A percentile compares a stretch with the other conserved stretches of the same genome.
Conservation (phyloP, 352 stramenopile species). For the Thraustotheca clavata region DNA sequence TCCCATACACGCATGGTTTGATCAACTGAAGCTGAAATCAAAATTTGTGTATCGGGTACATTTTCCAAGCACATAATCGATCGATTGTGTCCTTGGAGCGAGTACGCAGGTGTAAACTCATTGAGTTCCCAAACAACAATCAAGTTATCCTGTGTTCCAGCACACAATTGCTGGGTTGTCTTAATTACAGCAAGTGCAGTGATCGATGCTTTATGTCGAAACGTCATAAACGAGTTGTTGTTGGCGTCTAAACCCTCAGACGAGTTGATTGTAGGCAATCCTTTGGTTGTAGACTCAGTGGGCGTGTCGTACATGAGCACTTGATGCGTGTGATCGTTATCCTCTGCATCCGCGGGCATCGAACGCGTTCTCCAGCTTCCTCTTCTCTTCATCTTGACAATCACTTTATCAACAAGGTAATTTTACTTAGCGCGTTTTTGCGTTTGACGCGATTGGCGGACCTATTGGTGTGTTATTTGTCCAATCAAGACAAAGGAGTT, state of each 20-base stretch:
- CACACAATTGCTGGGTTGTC: conserved; percentile 6
- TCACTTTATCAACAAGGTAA: neutral
- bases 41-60: neutral
- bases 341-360: conserved; percentile 6
- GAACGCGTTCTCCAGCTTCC: neutral
- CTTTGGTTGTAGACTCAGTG: neutral
- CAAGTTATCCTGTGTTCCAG: conserved; percentile 16
- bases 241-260: neutral
- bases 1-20: conserved; percentile 13
- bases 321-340: conserved; percentile 12
- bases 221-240: conserved; percentile 20
- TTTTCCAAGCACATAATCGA: conserved; percentile 12
- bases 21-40: conserved; percentile 14
- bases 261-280: neutral
- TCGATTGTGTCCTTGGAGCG: conserved; percentile 5
- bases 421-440: neutral
- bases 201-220: conserved; percentile 15
- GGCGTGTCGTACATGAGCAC: conserved; percentile 14
- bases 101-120: conserved; percentile 12
- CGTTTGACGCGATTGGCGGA: neutral
- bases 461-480: no score
- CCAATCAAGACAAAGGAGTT: no score
- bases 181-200: conserved; percentile 1
- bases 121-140: conserved; percentile 20
- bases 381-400: neutral